Percentiles rank a stretch among this genome's conserved stretches.
Conservation (phyloP, 495 filamentous ascomycete genomes). For the Penicillium crystallinum region DNA sequence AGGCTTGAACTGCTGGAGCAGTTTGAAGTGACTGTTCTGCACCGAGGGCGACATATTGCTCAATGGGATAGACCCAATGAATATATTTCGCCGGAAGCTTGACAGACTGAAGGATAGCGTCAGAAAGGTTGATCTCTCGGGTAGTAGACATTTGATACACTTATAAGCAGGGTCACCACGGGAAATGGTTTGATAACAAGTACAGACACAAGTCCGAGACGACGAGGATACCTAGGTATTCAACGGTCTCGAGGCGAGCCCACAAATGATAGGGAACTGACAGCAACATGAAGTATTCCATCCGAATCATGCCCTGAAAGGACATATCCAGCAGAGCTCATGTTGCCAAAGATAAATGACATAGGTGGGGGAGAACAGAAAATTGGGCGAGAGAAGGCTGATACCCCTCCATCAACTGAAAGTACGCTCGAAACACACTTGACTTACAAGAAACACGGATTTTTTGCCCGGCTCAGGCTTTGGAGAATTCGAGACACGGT, state of each 20-base stretch:
- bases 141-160: neutral
- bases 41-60: constrained; percentile 35
- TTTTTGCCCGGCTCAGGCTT: constrained; percentile 29
- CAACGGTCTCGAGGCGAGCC: neutral
- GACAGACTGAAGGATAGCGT: constrained; percentile 12
- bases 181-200: neutral
- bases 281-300: neutral
- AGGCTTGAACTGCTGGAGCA: constrained; percentile 74
- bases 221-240: neutral
- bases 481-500: constrained; percentile 30
- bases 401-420: constrained; percentile 1
- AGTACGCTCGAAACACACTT: neutral
- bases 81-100: constrained; percentile 20
- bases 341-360: constrained; percentile 9
- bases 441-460: constrained; percentile 33
- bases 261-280: constrained; percentile 4
- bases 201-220: neutral
- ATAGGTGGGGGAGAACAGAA: constrained; percentile 18
- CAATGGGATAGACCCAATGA: constrained; percentile 21
- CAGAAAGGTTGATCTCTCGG: constrained; percentile 5
- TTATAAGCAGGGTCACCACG: neutral
- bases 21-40: constrained; percentile 61
- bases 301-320: constrained; percentile 2
- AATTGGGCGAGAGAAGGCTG: constrained; percentile 7
- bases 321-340: constrained; percentile 4